Conservation (phyloP, 805 yeast genomes). For the Lipomyces mesembrius region DNA sequence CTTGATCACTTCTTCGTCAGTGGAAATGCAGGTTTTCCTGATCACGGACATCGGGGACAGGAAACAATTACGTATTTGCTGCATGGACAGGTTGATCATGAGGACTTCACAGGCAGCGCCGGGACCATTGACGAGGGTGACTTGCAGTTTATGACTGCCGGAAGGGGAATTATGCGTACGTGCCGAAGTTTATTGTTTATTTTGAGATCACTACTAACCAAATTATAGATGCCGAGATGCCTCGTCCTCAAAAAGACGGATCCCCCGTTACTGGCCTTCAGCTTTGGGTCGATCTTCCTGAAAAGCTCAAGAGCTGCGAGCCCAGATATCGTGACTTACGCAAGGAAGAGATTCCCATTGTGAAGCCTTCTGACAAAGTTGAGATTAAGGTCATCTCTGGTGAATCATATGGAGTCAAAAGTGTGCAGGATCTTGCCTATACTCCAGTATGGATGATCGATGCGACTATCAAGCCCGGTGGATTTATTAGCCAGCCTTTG, state of each 20-base stretch:
- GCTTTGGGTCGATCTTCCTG: constrained; percentile 86
- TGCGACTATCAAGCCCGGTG: constrained; percentile 68
- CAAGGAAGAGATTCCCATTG: constrained; percentile 71
- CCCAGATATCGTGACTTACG: constrained; percentile 82
- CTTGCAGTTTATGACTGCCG: constrained; percentile 93
- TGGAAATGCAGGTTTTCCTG: constrained; percentile 74
- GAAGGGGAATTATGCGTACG: constrained; percentile 76
- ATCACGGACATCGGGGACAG: constrained; percentile 82
- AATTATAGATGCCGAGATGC: constrained; percentile 67
- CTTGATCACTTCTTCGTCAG: constrained; percentile 73
- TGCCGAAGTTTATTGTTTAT: background rate
- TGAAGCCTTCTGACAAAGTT: constrained; percentile 65
- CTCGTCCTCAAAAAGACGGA: constrained; percentile 56
- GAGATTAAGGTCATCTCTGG: constrained; percentile 73
- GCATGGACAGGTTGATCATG: constrained; percentile 74
- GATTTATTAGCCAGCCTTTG: constrained; percentile 62
- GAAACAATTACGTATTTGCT: constrained; percentile 75
- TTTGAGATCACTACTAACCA: background rate
- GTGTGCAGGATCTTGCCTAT: constrained; percentile 74
- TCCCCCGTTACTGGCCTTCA: constrained; percentile 69
- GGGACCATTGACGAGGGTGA: constrained; percentile 83
- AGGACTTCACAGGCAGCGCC: constrained; percentile 83
- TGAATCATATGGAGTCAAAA: constrained; percentile 70
- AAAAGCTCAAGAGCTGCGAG: constrained; percentile 59
- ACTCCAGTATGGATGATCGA: constrained; percentile 80